Evolutionary conservation across 202 grass and related monocot genomes (phyloP), one percentile per base, ranked within the genome.

Genomic region (Dendrocalamus latiflorus): DNA sequence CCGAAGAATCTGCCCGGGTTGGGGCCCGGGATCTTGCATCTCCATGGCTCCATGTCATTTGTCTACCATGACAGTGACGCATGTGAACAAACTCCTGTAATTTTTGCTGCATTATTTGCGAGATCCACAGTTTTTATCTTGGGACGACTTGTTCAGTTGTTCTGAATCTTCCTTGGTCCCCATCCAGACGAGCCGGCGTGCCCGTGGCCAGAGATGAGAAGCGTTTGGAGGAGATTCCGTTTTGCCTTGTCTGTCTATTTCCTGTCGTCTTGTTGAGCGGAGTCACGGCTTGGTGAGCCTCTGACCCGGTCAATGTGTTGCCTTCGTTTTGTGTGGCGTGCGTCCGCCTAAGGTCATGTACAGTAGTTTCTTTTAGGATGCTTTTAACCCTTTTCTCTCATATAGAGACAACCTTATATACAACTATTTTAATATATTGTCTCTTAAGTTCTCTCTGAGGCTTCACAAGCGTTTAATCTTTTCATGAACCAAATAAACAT

Each of bases 11-110:
- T 90, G 21, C 14, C 8, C 3, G 6, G 13, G 49, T 15, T 21
- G 58, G 78, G 83, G 18, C 79, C 88, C 68, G 74, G 83, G 60
- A 86, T 86, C 83, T 79, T 86, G 83, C 84, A 83, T 86, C 88
- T 86, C 43, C 48, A 25, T 17, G 49, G 9, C 67, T 53, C 53
- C 71, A 9, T 74, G 83, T 79, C 66, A 2, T 10, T 24, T 34
- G 16, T 63, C 74, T 1, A 5, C 43, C 4, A 13, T 5, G 88
- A 79, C 50, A 30, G 68, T 36, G 79, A 86, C 75, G 68, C 68
- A 9, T 90, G 36, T 58, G 72, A 42, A 9, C 38, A 6, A 36
- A 48, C 44, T 44, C 69, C 21, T 21, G 60, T 78, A n/a, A 75
- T 41, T 59, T 65, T 77, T 14, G 30, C 44, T 68, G 60, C 55